Base-by-base conservation (phyloP, 2,329 filamentous ascomycete species). In the Lachnellula suecica region DNA sequence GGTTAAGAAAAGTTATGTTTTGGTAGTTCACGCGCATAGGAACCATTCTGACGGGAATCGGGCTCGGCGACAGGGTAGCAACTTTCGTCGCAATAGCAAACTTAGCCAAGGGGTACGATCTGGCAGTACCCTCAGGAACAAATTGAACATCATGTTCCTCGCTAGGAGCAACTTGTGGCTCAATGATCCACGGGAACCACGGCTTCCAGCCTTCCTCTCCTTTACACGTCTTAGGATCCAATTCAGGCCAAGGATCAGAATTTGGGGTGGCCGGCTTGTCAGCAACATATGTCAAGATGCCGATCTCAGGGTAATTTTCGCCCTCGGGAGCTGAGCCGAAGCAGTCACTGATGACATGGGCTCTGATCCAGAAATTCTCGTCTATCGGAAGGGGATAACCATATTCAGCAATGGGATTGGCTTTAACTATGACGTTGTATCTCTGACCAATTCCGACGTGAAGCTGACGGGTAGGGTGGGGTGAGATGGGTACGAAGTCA, bases 341-440 rank as follows among this genome's bases (percentile, higher is more conserved):
- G 10, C 56, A 58, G 0, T 34, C 47, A 2, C 13, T 17, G 19
- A 52, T 34, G 23, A 47, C 44, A 29, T 47, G 48, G 15, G 54
- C 53, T 11, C 59, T 49, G 71, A 87, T 80, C 79, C 81, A 85
- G 61, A 79, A 83, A 6, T 79, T 71, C 17, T 59, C 44, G n/a
- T 49, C 25, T 23, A 17, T 5, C 19, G 20, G 9, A 27, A 25
- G 2, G 5, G 20, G 24, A 24, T 19, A 15, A 25, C 35, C 24
- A 77, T 65, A 8, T 77, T 79, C 27, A n/a, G n/a, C n/a, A n/a
- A n/a, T n/a, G n/a, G n/a, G n/a, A n/a, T n/a, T n/a, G n/a, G n/a
- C n/a, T n/a, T 71, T 73, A 51, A 82, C 74, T 4, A 79, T 59
- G 66, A 66, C 49, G 49, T 63, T 50, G 59, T 66, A 71, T 56